These are phyloP conservation scores for Puya raimondii DNA, from an alignment of 176 grass and related monocot genomes.

Conservation along the genomic window DNA sequence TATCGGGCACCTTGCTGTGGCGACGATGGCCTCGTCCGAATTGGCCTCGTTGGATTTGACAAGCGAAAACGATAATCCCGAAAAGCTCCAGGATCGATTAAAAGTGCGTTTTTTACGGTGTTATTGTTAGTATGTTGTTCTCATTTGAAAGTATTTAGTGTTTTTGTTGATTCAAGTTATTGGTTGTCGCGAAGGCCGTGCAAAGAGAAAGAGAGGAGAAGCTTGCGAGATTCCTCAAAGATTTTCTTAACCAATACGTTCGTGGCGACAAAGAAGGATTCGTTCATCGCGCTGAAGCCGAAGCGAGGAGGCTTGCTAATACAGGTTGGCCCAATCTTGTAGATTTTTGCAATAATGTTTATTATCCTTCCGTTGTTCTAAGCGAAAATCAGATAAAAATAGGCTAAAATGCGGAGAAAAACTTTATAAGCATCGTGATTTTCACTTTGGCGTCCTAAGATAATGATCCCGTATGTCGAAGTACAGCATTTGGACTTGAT, in stretches of 20 bases:
- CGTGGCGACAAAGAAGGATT: conserved; percentile 66
- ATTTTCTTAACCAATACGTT: conserved; percentile 78
- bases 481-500: conserved; percentile 63
- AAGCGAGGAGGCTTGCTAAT: conserved; percentile 69
- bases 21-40: conserved; percentile 85
- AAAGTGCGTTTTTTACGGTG: conserved; percentile 38
- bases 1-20: conserved; percentile 80
- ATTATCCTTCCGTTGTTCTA: too few species aligned
- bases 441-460: neutral
- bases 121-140: neutral
- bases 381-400: too few species aligned
- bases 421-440: too few species aligned
- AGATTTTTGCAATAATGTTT: neutral
- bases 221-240: conserved; percentile 70
- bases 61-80: conserved; percentile 51
- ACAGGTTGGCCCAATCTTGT: conserved; percentile 37
- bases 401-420: too few species aligned
- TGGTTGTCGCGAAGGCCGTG: conserved; percentile 45
- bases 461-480: neutral
- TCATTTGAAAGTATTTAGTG: neutral
- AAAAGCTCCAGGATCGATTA: conserved; percentile 92
- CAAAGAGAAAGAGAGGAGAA: conserved; percentile 94
- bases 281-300: conserved; percentile 45
- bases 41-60: conserved; percentile 52
- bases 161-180: conserved; percentile 6